These are phyloP conservation scores for Pestalotiopsis sp. DNA, from an alignment of 2,329 filamentous ascomycete species.

Conservation along the genomic window DNA sequence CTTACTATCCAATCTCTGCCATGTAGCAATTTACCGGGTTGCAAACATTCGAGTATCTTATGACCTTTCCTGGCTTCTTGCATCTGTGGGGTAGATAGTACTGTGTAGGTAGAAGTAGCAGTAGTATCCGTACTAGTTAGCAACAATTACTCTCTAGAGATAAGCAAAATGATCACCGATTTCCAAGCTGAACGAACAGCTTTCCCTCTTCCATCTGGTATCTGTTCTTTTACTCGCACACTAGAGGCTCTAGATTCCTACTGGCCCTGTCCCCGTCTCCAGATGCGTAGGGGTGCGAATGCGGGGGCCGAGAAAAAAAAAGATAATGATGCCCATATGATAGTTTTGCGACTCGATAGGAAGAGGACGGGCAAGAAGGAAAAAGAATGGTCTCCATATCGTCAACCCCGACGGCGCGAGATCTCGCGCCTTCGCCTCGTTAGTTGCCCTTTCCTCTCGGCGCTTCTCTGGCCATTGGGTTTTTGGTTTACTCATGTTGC, in stretches of 20 bases:
- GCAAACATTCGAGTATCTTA: constrained; percentile 7
- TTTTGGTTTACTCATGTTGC: background rate
- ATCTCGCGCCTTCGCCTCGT: constrained; percentile 1
- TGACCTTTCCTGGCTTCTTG: background rate
- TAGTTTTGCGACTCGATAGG: background rate
- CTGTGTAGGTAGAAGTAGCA: background rate
- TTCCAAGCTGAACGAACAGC: background rate
- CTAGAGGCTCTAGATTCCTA: background rate
- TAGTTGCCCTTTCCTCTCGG: background rate
- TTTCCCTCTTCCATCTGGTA: background rate
- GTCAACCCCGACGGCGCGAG: background rate
- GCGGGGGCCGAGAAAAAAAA: background rate
- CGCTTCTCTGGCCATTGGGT: background rate
- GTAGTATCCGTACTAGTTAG: too few species aligned
- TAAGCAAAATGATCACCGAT: background rate
- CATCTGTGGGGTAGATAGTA: constrained; percentile 5
- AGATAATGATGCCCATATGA: constrained; percentile 2
- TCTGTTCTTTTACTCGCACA: background rate
- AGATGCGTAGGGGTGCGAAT: background rate
- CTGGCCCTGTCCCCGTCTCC: too few species aligned
- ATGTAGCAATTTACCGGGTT: background rate
- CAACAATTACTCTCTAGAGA: background rate
- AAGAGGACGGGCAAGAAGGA: background rate
- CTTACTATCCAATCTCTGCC: background rate
- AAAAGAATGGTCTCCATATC: background rate